These are phyloP conservation scores for Triadica sebifera DNA, from an alignment of 345 rosid genomes.

Conservation along the genomic window DNA sequence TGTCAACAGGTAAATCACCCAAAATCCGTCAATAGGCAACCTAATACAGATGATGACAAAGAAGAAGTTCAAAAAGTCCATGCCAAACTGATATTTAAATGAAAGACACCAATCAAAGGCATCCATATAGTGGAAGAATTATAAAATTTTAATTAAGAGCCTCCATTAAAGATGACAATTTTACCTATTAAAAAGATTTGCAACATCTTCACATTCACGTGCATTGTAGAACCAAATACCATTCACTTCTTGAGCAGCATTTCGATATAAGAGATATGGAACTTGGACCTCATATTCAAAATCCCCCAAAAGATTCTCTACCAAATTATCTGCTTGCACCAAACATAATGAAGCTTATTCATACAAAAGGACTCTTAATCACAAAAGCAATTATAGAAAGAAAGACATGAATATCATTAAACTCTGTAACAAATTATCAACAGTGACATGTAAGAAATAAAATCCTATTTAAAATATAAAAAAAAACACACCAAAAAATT, in stretches of 20 bases:
- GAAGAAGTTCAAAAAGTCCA: background rate
- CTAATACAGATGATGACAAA: background rate
- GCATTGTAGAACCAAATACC: slow-evolving; percentile 98
- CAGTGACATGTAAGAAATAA: background rate
- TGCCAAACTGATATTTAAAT: no score
- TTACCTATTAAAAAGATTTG: slow-evolving; percentile 82
- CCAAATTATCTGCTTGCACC: slow-evolving; percentile 68
- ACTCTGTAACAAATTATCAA: background rate
- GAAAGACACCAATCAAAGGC: background rate
- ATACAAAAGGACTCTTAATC: background rate
- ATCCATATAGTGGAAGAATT: background rate
- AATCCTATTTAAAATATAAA: background rate
- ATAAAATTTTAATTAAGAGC: background rate
- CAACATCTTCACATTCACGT: slow-evolving; percentile 92
- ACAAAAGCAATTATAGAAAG: background rate
- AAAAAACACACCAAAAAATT: background rate
- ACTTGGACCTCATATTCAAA: slow-evolving; percentile 95
- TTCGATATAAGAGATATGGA: slow-evolving; percentile 89
- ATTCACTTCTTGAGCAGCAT: slow-evolving; percentile 92
- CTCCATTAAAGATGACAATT: slow-evolving; percentile 1
- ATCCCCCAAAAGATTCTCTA: slow-evolving; percentile 86
- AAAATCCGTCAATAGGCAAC: background rate
- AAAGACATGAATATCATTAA: background rate
- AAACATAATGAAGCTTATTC: slow-evolving; percentile 20
- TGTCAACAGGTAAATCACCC: background rate